phyloP scores from a whole-genome alignment of 306 rosid genomes.

The Glycyrrhiza uralensis region DNA sequence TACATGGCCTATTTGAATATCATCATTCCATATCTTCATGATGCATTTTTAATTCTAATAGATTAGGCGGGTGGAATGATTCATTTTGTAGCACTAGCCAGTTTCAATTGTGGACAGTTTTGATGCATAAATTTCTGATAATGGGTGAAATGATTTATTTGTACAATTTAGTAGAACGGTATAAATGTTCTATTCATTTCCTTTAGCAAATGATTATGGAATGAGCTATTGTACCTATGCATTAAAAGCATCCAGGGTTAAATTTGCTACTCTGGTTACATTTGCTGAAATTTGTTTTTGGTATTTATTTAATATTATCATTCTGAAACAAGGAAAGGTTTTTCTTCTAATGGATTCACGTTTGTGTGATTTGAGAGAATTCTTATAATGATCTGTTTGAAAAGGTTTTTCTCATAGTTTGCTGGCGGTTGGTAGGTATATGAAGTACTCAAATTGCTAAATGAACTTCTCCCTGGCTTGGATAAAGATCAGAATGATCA shows the following conservation, averaged over 20 bases:
- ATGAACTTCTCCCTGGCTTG: constrained; percentile 77
- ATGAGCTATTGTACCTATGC: neutral
- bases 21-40: neutral
- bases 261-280: neutral
- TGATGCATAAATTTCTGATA: neutral
- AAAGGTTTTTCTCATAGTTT: neutral
- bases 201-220: neutral
- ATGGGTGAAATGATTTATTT: neutral
- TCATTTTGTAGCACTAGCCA: constrained; percentile 1
- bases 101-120: constrained; percentile 1
- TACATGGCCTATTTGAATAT: neutral
- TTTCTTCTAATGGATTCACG: neutral
- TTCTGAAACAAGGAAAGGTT: neutral
- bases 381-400: neutral
- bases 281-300: neutral
- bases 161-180: neutral
- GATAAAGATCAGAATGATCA: constrained; percentile 57
- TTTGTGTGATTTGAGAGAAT: constrained; percentile 4
- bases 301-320: constrained; percentile 2
- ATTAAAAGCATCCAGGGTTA: constrained; percentile 5
- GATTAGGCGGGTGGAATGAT: neutral
- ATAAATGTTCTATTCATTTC: neutral
- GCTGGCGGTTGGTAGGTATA: constrained; percentile 52
- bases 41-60: constrained; percentile 10
- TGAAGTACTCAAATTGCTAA: constrained; percentile 81